These are phyloP conservation scores for Melanomma pulvis-pyrius DNA, from an alignment of 495 filamentous ascomycete species.

Conservation along the genomic window DNA sequence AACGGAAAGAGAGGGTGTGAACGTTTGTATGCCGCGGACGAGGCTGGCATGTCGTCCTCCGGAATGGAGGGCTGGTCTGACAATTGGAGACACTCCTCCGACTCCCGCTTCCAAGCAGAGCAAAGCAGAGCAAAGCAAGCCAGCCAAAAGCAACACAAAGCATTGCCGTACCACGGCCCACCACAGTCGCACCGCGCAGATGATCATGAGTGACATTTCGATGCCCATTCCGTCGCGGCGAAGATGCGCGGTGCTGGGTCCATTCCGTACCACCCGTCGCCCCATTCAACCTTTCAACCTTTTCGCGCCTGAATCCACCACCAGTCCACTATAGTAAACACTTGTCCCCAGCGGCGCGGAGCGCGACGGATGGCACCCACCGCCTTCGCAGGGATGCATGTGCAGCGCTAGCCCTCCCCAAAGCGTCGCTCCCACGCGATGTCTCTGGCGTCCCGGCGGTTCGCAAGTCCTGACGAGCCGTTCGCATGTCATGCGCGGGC, in stretches of 20 bases:
- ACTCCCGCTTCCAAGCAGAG: neutral
- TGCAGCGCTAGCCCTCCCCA: neutral
- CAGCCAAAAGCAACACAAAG: too few species aligned
- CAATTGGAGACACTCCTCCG: conserved; percentile 22
- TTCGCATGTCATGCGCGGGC: conserved; percentile 27
- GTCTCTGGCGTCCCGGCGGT: conserved; percentile 21
- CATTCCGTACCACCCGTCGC: neutral
- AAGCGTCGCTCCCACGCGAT: conserved; percentile 20
- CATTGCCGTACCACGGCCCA: conserved; percentile 7
- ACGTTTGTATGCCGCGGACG: neutral
- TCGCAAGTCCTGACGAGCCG: conserved; percentile 24
- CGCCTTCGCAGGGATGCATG: conserved; percentile 21
- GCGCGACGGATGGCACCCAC: conserved; percentile 1
- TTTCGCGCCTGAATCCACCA: neutral
- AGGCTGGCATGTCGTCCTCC: conserved; percentile 22
- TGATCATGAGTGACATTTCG: conserved; percentile 7
- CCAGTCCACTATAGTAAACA: neutral
- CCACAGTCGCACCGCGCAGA: conserved; percentile 14
- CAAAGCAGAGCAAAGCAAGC: conserved; percentile 21
- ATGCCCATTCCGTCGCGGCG: conserved; percentile 12
- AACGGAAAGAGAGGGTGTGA: neutral
- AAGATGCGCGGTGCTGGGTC: conserved; percentile 9
- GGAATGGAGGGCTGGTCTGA: conserved; percentile 10
- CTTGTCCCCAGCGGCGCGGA: neutral
- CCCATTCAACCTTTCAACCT: neutral